Conservation (phyloP, 1,139 yeast genomes). For the Eremothecium gossypii region DNA sequence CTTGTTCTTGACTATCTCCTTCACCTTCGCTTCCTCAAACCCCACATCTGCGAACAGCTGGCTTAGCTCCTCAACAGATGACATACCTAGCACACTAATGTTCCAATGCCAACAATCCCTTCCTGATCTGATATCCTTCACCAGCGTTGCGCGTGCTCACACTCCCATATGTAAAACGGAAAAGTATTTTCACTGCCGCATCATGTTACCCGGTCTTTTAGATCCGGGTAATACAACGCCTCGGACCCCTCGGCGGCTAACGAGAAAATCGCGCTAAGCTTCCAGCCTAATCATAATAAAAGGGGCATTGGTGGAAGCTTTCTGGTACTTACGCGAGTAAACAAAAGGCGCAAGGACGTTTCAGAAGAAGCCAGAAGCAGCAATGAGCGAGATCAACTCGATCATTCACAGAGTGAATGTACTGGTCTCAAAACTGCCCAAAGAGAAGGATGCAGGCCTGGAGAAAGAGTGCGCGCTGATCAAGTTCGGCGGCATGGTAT, state of each 20-base stretch:
- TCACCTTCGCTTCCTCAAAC: constrained; percentile 57
- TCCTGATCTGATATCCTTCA: too few species aligned
- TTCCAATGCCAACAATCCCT: background rate
- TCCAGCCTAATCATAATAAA: too few species aligned
- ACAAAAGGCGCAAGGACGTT: too few species aligned
- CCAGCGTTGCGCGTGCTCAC: too few species aligned
- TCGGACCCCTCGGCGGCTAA: too few species aligned
- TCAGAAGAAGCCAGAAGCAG: background rate
- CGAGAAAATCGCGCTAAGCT: too few species aligned
- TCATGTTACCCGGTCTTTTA: background rate
- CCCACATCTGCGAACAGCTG: constrained; percentile 52
- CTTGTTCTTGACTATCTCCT: constrained; percentile 74
- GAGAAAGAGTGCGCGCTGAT: background rate
- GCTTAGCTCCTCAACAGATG: constrained; percentile 36
- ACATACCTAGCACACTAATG: constrained; percentile 10
- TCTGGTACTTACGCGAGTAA: too few species aligned
- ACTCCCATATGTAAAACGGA: too few species aligned
- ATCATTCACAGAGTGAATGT: constrained; percentile 1
- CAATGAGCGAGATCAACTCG: constrained; percentile 1
- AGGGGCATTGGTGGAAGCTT: too few species aligned
- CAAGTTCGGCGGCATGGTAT: background rate
- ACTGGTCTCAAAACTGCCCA: constrained; percentile 1
- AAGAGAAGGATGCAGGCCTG: constrained; percentile 1
- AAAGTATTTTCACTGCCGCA: background rate
- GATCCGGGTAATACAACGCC: background rate